These are phyloP conservation scores for Xylaria sp. DNA, from an alignment of 2,329 filamentous ascomycete genomes.

Conservation along the genomic window DNA sequence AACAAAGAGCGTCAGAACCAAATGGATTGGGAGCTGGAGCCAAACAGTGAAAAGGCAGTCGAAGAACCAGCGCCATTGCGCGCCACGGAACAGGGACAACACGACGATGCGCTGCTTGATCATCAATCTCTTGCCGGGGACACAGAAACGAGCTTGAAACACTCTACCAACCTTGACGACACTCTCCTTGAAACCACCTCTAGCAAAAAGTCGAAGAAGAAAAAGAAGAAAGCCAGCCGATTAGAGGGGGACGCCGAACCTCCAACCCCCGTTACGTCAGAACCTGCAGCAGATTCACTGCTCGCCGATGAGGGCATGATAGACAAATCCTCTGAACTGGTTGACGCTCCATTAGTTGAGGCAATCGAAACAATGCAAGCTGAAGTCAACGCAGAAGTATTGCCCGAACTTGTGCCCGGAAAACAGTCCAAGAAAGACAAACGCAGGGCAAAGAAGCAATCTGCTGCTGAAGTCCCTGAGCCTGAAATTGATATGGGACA, in stretches of 20 bases:
- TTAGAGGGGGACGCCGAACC: conserved; percentile 32
- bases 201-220: conserved; percentile 50
- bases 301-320: conserved; percentile 16
- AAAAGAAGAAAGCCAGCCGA: conserved; percentile 47
- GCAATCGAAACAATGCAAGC: conserved; percentile 15
- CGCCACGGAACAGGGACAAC: conserved; percentile 34
- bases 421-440: conserved; percentile 61
- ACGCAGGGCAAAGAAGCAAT: conserved; percentile 43
- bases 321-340: conserved; percentile 14
- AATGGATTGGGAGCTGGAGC: conserved; percentile 34
- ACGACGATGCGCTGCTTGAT: conserved; percentile 32
- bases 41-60: conserved; percentile 24
- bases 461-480: conserved; percentile 20
- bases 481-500: conserved; percentile 22
- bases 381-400: conserved; percentile 19
- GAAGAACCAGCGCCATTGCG: conserved; percentile 30
- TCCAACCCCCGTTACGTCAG: conserved; percentile 27
- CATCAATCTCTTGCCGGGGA: conserved; percentile 40
- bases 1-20: conserved; percentile 30
- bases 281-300: conserved; percentile 32
- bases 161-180: conserved; percentile 39
- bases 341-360: conserved; percentile 21
- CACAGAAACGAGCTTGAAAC: conserved; percentile 41
- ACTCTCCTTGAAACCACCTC: conserved; percentile 37
- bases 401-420: conserved; percentile 34